Percentiles rank a stretch among this genome's conserved stretches.
phyloP scores from a whole-genome alignment of 208 protist genomes.

The Trypanosoma grayi region DNA sequence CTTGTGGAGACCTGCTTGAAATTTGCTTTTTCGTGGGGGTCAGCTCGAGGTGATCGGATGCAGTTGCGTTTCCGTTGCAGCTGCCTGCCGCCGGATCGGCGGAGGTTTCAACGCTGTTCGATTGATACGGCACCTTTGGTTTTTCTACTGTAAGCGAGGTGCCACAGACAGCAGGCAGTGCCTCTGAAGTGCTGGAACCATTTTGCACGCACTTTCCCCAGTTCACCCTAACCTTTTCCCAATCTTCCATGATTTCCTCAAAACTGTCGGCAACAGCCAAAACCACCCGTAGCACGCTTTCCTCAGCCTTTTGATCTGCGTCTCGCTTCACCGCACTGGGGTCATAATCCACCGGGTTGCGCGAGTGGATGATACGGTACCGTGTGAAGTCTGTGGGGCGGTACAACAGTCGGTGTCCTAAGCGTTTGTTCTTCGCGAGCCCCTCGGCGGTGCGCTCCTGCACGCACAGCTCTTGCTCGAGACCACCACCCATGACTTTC shows the following conservation, averaged over 20 bases:
- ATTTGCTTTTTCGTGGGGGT: too few relatives aligned
- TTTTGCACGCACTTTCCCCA: background rate
- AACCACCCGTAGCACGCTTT: slow-evolving; percentile 12
- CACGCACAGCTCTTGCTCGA: slow-evolving; percentile 37
- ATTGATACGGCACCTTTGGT: too few relatives aligned
- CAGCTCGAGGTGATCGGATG: background rate
- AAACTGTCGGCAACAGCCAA: slow-evolving; percentile 24
- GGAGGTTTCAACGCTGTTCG: too few relatives aligned
- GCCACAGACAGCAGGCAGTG: background rate
- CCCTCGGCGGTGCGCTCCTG: slow-evolving; percentile 40
- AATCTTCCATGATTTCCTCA: slow-evolving; percentile 14
- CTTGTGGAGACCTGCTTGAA: too few relatives aligned
- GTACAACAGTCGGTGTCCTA: slow-evolving; percentile 27
- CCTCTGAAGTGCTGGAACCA: background rate
- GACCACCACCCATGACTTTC: slow-evolving; percentile 34
- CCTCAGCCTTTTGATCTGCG: background rate
- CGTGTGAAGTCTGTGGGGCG: slow-evolving; percentile 15
- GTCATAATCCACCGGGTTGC: slow-evolving; percentile 35
- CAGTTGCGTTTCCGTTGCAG: too few relatives aligned
- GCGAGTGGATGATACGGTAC: slow-evolving; percentile 49
- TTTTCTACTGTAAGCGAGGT: background rate
- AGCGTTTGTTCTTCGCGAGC: slow-evolving; percentile 28
- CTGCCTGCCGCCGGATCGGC: too few relatives aligned
- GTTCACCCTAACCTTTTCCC: slow-evolving; percentile 7
- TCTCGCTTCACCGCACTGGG: background rate